phyloP scores from a whole-genome alignment of 2,329 filamentous ascomycete species.

The Xylariaceae sp. region DNA sequence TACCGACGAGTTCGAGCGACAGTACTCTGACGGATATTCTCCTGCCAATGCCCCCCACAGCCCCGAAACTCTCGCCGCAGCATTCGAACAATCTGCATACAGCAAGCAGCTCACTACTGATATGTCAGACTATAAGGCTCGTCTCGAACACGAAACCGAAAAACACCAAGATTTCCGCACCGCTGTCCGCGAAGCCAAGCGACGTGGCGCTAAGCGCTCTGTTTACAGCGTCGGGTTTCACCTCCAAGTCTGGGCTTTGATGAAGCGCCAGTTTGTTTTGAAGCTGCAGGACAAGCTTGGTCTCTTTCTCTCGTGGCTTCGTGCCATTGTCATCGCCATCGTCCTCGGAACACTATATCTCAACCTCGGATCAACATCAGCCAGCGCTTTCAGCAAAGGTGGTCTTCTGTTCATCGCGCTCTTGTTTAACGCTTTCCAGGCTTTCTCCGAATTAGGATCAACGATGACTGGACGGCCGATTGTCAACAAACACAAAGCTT shows the following conservation, averaged over 20 bases:
- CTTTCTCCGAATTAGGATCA: slow-evolving; percentile 72
- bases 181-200: slow-evolving; percentile 76
- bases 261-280: slow-evolving; percentile 79
- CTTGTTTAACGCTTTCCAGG: slow-evolving; percentile 84
- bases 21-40: slow-evolving; percentile 67
- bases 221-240: slow-evolving; percentile 84
- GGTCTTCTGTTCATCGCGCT: slow-evolving; percentile 78
- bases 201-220: slow-evolving; percentile 69
- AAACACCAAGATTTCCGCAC: slow-evolving; percentile 73
- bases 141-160: slow-evolving; percentile 61
- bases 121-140: slow-evolving; percentile 66
- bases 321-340: slow-evolving; percentile 69
- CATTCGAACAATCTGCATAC: slow-evolving; percentile 65
- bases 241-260: slow-evolving; percentile 76
- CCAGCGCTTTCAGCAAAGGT: slow-evolving; percentile 76
- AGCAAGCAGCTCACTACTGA: slow-evolving; percentile 58
- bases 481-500: slow-evolving; percentile 80
- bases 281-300: slow-evolving; percentile 84
- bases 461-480: slow-evolving; percentile 76
- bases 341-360: slow-evolving; percentile 79
- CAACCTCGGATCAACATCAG: slow-evolving; percentile 61
- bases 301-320: slow-evolving; percentile 68
- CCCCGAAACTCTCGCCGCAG: slow-evolving; percentile 63
- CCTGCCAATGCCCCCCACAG: slow-evolving; percentile 65
- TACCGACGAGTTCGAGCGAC: slow-evolving; percentile 79